These are phyloP conservation scores for Blastobotrys raffinosifermentans DNA, from an alignment of 1,139 yeast species.

Conservation along the genomic window DNA sequence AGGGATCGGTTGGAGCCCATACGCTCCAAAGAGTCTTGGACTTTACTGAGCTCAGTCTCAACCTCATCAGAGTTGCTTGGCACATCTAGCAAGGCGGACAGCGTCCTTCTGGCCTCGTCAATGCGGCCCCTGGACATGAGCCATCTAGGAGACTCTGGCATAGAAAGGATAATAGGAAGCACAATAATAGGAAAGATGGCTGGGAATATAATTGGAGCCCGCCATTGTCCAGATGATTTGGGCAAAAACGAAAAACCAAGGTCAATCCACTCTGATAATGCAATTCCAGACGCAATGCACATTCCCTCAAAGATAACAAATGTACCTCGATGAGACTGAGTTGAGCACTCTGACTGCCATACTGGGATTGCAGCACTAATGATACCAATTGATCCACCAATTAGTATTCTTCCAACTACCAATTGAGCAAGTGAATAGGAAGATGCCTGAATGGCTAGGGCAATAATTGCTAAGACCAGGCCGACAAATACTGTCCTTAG, in stretches of 20 bases:
- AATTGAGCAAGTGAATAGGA: slow-evolving; percentile 60
- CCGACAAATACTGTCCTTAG: slow-evolving; percentile 57
- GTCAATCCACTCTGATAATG: slow-evolving; percentile 67
- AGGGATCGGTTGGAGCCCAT: slow-evolving; percentile 13
- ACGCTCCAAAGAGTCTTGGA: slow-evolving; percentile 19
- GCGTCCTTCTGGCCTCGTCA: slow-evolving; percentile 44
- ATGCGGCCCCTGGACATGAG: slow-evolving; percentile 36
- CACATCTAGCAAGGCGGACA: slow-evolving; percentile 32
- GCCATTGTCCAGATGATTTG: slow-evolving; percentile 46
- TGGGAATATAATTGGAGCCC: slow-evolving; percentile 38
- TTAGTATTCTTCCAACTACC: slow-evolving; percentile 64
- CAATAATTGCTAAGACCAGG: slow-evolving; percentile 52
- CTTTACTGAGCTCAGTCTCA: slow-evolving; percentile 22
- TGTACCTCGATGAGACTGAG: slow-evolving; percentile 64
- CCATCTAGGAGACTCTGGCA: slow-evolving; percentile 51
- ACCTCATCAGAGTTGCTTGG: slow-evolving; percentile 33
- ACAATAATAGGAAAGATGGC: slow-evolving; percentile 15
- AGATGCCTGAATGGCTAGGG: slow-evolving; percentile 55
- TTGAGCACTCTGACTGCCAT: slow-evolving; percentile 73
- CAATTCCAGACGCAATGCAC: slow-evolving; percentile 63
- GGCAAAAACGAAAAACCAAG: slow-evolving; percentile 39
- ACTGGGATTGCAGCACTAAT: slow-evolving; percentile 76
- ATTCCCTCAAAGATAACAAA: slow-evolving; percentile 67
- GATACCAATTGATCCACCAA: slow-evolving; percentile 77
- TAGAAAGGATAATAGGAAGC: slow-evolving; percentile 14